A percentile compares a stretch with the other conserved stretches of the same genome.
Conservation (phyloP, 345 rosid genomes). For the Corchorus olitorius region DNA sequence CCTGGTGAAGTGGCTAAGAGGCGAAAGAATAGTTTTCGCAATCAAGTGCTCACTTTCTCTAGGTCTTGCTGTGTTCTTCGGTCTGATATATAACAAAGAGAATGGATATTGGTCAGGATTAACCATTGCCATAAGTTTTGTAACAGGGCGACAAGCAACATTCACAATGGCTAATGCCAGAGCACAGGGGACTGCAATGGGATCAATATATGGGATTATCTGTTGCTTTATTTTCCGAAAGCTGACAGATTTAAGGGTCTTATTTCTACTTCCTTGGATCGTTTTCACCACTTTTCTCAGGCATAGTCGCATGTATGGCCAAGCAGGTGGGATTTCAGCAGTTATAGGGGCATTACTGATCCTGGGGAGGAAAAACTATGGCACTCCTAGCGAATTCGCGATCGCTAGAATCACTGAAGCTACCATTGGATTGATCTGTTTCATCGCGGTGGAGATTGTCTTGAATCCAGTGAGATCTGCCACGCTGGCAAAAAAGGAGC, state of each 20-base stretch:
- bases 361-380: conserved; percentile 75
- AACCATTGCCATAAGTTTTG: conserved; percentile 67
- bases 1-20: background rate
- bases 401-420: conserved; percentile 81
- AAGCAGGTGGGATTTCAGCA: conserved; percentile 80
- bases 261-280: conserved; percentile 88
- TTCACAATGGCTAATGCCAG: conserved; percentile 73
- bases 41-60: conserved; percentile 63
- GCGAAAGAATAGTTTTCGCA: conserved; percentile 53
- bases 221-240: conserved; percentile 73
- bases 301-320: conserved; percentile 78
- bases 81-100: conserved; percentile 63
- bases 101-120: conserved; percentile 86
- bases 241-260: conserved; percentile 62
- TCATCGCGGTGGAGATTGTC: conserved; percentile 60
- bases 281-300: conserved; percentile 64
- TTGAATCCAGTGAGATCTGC: conserved; percentile 70
- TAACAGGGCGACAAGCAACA: conserved; percentile 68
- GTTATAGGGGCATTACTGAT: conserved; percentile 77
- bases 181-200: conserved; percentile 91
- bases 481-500: conserved; percentile 60
- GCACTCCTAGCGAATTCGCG: conserved; percentile 77
- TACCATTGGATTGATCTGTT: conserved; percentile 73
- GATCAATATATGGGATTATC: conserved; percentile 82
- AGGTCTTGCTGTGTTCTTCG: conserved; percentile 70